Conservation (phyloP, 805 yeast genomes). For the Lipomyces yamanashiensis region DNA sequence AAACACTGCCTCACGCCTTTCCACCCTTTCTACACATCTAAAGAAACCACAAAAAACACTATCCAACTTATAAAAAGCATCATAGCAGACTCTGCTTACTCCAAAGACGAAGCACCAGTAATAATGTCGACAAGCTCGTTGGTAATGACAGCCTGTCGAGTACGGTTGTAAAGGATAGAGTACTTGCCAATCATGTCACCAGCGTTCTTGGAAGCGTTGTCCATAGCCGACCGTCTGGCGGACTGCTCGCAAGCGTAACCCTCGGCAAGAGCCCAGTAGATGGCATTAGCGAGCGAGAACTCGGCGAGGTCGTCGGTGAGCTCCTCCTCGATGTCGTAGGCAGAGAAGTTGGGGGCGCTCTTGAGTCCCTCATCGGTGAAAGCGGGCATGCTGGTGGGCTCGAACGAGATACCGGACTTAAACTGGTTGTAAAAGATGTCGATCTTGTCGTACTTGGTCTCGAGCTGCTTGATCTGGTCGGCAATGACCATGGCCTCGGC, state of each 20-base stretch:
- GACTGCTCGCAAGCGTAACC: constrained; percentile 98
- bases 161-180: constrained; percentile 98
- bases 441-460: constrained; percentile 66
- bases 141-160: constrained; percentile 99
- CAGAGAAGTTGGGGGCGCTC: constrained; percentile 81
- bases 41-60: not conserved
- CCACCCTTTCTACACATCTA: not conserved
- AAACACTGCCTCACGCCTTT: not conserved
- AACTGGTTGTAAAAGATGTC: constrained; percentile 88
- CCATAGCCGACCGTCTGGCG: constrained; percentile 99
- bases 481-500: constrained; percentile 86
- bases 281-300: constrained; percentile 86
- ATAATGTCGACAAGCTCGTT: constrained; percentile 99
- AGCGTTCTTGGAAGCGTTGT: constrained; percentile 98
- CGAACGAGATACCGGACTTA: constrained; percentile 85
- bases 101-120: constrained; percentile 99
- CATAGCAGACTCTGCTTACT: constrained; percentile 51
- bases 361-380: constrained; percentile 74
- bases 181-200: constrained; percentile 97
- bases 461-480: constrained; percentile 74
- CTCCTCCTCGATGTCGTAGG: constrained; percentile 77
- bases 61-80: too few relatives aligned
- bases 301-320: constrained; percentile 61
- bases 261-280: constrained; percentile 91
- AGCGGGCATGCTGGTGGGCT: constrained; percentile 72